Evolutionary conservation across 2,329 filamentous ascomycete genomes (phyloP).

Genomic region (Colletotrichum kahawae): DNA sequence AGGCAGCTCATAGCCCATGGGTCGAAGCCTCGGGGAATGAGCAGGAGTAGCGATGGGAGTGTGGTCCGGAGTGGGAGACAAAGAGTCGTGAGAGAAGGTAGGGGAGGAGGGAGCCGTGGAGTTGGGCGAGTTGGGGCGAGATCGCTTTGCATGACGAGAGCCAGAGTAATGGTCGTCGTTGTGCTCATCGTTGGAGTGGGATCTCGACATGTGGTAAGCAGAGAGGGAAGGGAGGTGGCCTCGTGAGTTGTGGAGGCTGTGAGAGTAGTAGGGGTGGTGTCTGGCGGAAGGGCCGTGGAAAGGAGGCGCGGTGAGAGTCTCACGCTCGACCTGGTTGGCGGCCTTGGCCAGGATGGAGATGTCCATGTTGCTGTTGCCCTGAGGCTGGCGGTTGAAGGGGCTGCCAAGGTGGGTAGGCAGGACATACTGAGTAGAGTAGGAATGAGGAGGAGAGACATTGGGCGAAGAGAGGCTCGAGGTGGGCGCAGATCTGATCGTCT

Average conservation of each 20-base stretch:
- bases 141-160: conserved; percentile 79
- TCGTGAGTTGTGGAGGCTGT: conserved; percentile 53
- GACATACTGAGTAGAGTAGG: conserved; percentile 72
- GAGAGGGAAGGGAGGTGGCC: conserved; percentile 77
- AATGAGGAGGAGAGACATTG: conserved; percentile 94
- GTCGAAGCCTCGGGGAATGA: conserved; percentile 89
- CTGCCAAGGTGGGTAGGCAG: conserved; percentile 49
- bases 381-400: conserved; percentile 40
- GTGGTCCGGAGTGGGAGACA: conserved; percentile 94
- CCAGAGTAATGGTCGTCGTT: conserved; percentile 78
- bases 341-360: conserved; percentile 67
- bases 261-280: conserved; percentile 60
- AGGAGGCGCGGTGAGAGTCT: conserved; percentile 47
- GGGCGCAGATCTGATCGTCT: conserved; percentile 87
- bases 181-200: conserved; percentile 81
- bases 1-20: conserved; percentile 81
- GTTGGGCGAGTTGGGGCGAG: conserved; percentile 90
- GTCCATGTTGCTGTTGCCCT: conserved; percentile 47
- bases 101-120: conserved; percentile 96
- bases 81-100: conserved; percentile 94
- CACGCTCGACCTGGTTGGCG: conserved; percentile 67
- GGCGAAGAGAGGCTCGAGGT: conserved; percentile 88
- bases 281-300: conserved; percentile 49
- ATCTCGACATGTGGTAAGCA: conserved; percentile 93
- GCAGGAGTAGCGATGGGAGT: conserved; percentile 98